A percentile compares a stretch with the other conserved stretches of the same genome.
These are phyloP conservation scores for Vitis amurensis DNA, from an alignment of 164 flowering plant species.

Conservation along the genomic window DNA sequence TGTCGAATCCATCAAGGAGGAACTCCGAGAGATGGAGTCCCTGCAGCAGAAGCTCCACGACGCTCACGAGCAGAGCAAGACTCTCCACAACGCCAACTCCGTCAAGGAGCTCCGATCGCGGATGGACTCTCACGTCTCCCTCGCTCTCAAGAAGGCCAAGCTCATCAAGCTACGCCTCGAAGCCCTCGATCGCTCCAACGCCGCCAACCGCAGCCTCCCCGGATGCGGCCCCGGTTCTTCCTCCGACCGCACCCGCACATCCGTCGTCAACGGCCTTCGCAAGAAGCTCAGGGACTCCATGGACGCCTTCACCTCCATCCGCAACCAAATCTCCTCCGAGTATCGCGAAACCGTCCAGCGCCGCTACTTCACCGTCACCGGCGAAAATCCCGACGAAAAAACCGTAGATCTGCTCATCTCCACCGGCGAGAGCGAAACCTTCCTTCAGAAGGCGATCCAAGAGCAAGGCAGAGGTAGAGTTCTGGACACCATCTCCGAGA, in stretches of 20 bases:
- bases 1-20: constrained; percentile 66
- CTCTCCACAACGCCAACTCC: constrained; percentile 58
- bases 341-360: constrained; percentile 75
- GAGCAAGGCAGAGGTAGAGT: constrained; percentile 60
- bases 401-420: constrained; percentile 60
- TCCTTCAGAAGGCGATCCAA: constrained; percentile 72
- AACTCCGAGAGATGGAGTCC: constrained; percentile 54
- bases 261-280: constrained; percentile 61
- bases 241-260: constrained; percentile 72
- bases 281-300: constrained; percentile 63
- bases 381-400: constrained; percentile 63
- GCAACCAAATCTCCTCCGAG: constrained; percentile 55
- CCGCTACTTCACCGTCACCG: constrained; percentile 75
- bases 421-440: constrained; percentile 81
- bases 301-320: constrained; percentile 54
- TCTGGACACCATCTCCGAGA: constrained; percentile 58
- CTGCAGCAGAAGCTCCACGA: constrained; percentile 43
- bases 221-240: constrained; percentile 86
- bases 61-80: constrained; percentile 62
- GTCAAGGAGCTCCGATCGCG: constrained; percentile 54
- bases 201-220: constrained; percentile 55
- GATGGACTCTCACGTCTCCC: constrained; percentile 68
- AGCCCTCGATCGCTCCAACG: constrained; percentile 71
- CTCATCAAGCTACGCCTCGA: constrained; percentile 61
- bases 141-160: constrained; percentile 65